A percentile compares a stretch with the other conserved stretches of the same genome.
These are phyloP conservation scores for Aureobasidium sp. DNA, from an alignment of 2,329 filamentous ascomycete genomes.

Conservation along the genomic window DNA sequence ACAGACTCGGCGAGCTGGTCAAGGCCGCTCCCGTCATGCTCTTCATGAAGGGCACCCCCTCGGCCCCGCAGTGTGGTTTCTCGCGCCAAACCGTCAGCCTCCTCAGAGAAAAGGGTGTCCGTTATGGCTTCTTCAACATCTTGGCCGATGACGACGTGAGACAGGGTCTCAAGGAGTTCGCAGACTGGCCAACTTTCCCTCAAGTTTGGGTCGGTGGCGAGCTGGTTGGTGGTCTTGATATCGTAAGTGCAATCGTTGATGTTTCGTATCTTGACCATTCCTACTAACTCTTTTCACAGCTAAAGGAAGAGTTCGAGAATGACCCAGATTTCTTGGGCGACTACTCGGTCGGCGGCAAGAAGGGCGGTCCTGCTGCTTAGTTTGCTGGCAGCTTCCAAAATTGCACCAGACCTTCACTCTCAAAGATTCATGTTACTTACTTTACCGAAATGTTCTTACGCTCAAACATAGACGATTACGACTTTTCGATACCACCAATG, in stretches of 20 bases:
- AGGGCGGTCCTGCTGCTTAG: conserved; percentile 20
- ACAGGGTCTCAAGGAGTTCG: conserved; percentile 91
- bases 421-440: background rate
- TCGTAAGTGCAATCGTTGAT: conserved; percentile 53
- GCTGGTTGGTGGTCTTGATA: conserved; percentile 87
- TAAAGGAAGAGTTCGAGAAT: conserved; percentile 86
- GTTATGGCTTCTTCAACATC: conserved; percentile 99
- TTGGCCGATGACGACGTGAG: conserved; percentile 94
- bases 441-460: background rate
- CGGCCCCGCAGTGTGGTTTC: conserved; percentile 83
- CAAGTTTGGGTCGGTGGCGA: conserved; percentile 90
- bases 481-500: conserved; percentile 9
- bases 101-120: conserved; percentile 78
- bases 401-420: background rate
- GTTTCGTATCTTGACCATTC: background rate
- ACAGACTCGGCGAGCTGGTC: conserved; percentile 73
- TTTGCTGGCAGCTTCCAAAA: background rate
- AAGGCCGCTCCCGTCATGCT: conserved; percentile 97
- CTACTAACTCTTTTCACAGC: conserved; percentile 40
- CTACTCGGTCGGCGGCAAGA: conserved; percentile 44
- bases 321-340: conserved; percentile 74
- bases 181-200: conserved; percentile 98
- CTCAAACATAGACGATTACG: background rate
- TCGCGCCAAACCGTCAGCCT: conserved; percentile 81
- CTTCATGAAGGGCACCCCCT: conserved; percentile 97